Conservation (phyloP, 2,329 filamentous ascomycete species). For the Aspergillus fumigatus region DNA sequence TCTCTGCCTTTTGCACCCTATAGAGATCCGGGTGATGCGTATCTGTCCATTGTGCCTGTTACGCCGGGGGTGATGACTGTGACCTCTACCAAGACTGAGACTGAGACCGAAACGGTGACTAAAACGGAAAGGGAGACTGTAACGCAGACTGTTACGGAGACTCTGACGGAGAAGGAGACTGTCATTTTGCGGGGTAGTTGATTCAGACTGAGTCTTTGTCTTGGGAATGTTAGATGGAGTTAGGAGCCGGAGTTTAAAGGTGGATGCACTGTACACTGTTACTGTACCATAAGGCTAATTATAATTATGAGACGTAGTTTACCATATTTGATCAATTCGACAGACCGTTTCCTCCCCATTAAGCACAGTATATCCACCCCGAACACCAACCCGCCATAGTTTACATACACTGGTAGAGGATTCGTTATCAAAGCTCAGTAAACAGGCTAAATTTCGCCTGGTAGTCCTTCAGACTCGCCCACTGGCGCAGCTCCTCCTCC, state of each 20-base stretch:
- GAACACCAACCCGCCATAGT: not conserved
- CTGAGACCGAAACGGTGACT: slow-evolving; percentile 1
- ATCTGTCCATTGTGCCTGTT: slow-evolving; percentile 10
- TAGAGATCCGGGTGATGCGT: not conserved
- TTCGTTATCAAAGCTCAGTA: slow-evolving; percentile 22
- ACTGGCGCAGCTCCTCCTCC: slow-evolving; percentile 69
- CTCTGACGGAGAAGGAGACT: slow-evolving; percentile 1
- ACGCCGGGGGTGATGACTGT: slow-evolving; percentile 14
- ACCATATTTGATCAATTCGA: not conserved
- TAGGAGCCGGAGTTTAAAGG: not conserved
- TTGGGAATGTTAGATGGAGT: not conserved
- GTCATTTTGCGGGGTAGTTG: not conserved
- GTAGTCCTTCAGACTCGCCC: slow-evolving; percentile 75
- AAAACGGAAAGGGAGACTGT: slow-evolving; percentile 7
- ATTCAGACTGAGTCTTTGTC: not conserved
- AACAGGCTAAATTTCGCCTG: slow-evolving; percentile 63
- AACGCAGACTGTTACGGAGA: slow-evolving; percentile 7
- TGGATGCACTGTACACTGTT: not conserved
- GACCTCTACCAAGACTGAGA: slow-evolving; percentile 8
- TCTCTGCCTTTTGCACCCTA: not conserved
- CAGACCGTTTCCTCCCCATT: not conserved
- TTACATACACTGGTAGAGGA: not conserved
- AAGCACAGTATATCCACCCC: not conserved
- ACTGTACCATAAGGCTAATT: not conserved
- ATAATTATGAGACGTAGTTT: not conserved